phyloP scores from a whole-genome alignment of 371 early-diverging fungal species.

The Syncephalastrum racemosum region DNA sequence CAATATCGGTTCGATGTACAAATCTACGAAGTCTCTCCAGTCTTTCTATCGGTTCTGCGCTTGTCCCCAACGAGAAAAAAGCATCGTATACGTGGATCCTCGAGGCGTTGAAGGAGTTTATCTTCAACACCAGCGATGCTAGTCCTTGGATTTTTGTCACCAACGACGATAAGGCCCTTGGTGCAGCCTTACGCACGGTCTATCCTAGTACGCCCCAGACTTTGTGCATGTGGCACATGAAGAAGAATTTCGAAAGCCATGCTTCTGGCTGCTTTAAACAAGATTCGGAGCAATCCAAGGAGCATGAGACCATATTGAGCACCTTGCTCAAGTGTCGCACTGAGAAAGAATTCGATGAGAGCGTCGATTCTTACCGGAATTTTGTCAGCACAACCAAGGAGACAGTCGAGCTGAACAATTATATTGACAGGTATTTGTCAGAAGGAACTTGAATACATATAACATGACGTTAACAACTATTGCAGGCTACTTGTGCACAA shows the following conservation, averaged over 20 bases:
- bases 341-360: not conserved
- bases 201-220: not conserved
- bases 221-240: conserved; percentile 8
- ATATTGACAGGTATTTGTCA: too few species aligned
- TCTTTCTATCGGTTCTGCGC: not conserved
- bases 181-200: not conserved
- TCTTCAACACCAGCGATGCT: not conserved
- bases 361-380: not conserved
- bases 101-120: not conserved
- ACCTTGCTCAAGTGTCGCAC: not conserved
- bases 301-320: not conserved
- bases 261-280: too few species aligned
- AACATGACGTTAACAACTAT: too few species aligned
- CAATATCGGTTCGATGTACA: conserved; percentile 27
- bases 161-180: conserved; percentile 10
- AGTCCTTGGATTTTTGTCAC: conserved; percentile 2
- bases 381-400: conserved; percentile 1
- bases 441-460: too few species aligned
- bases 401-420: not conserved
- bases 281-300: too few species aligned
- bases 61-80: not conserved
- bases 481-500: conserved; percentile 9
- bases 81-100: conserved; percentile 6
- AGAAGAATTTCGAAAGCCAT: conserved; percentile 2
- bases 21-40: too few species aligned